phyloP scores from a whole-genome alignment of 176 grass and related monocot species.

The Guadua angustifolia region DNA sequence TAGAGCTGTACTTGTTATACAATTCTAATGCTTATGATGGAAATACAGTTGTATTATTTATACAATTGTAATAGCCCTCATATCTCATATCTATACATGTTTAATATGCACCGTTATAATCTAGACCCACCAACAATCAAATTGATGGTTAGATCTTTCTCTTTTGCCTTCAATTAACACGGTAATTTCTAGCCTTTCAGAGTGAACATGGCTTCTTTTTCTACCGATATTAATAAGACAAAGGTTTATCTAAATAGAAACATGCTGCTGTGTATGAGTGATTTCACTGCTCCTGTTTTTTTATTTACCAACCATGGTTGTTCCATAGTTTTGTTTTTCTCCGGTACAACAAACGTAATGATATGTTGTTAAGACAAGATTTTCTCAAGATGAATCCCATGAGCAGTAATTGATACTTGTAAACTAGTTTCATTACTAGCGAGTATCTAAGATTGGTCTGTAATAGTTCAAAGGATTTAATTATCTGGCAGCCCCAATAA shows the following conservation, averaged over 20 bases:
- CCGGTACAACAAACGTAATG: background rate
- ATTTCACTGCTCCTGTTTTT: background rate
- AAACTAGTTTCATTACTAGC: constrained; percentile 19
- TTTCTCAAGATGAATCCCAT: background rate
- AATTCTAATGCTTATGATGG: too few species aligned
- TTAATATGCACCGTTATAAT: too few species aligned
- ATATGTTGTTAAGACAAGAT: background rate
- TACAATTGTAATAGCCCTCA: too few species aligned
- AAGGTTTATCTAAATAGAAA: constrained; percentile 21
- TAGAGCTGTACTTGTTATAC: too few species aligned
- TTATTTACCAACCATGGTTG: background rate
- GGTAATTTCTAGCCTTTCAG: too few species aligned
- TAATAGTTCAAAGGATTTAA: constrained; percentile 12
- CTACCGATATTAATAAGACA: too few species aligned
- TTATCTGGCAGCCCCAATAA: background rate
- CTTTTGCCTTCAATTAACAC: too few species aligned
- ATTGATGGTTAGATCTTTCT: too few species aligned
- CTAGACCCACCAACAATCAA: too few species aligned
- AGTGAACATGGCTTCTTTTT: too few species aligned
- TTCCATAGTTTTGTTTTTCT: background rate
- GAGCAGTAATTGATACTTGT: constrained; percentile 18
- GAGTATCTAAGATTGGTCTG: background rate
- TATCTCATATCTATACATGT: too few species aligned
- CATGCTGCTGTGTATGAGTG: background rate
- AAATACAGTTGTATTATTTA: too few species aligned